Conservation (phyloP, 2,329 filamentous ascomycete species). For the Aspergillus ibericus region DNA sequence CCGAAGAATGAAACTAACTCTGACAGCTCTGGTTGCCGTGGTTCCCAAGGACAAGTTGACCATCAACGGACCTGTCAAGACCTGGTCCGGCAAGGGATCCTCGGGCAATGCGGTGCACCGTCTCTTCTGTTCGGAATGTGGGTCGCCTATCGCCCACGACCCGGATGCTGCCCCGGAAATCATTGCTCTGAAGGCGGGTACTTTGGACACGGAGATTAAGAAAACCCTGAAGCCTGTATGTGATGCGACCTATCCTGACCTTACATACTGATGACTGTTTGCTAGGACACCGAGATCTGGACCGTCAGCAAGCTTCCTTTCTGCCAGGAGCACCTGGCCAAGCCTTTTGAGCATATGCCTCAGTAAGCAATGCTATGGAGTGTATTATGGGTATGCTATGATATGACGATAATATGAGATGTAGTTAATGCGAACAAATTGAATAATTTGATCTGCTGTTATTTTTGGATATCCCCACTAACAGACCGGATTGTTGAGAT, state of each 20-base stretch:
- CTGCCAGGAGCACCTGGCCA: conserved; percentile 64
- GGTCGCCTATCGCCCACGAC: conserved; percentile 69
- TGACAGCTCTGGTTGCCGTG: conserved; percentile 61
- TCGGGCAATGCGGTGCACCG: conserved; percentile 66
- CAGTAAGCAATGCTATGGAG: conserved; percentile 40
- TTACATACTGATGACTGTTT: conserved; percentile 14
- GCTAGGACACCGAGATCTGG: conserved; percentile 65
- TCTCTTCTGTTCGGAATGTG: conserved; percentile 69
- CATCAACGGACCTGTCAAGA: conserved; percentile 65
- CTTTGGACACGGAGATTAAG: conserved; percentile 64
- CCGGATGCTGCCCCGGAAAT: conserved; percentile 69
- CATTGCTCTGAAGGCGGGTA: conserved; percentile 68
- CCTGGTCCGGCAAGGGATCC: conserved; percentile 58
- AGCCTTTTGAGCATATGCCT: conserved; percentile 66
- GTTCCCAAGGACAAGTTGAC: conserved; percentile 66
- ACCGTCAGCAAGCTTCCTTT: conserved; percentile 68
- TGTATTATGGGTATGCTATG: background rate
- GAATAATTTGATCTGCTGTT: background rate
- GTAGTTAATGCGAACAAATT: conserved; percentile 8
- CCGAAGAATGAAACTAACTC: background rate
- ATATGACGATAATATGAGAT: conserved; percentile 8
- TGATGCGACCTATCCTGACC: background rate
- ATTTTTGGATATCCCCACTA: background rate
- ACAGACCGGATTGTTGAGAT: background rate
- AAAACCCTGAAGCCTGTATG: conserved; percentile 62